phyloP scores from a whole-genome alignment of 805 yeast species.

The Zygosaccharomyces siamensis region DNA sequence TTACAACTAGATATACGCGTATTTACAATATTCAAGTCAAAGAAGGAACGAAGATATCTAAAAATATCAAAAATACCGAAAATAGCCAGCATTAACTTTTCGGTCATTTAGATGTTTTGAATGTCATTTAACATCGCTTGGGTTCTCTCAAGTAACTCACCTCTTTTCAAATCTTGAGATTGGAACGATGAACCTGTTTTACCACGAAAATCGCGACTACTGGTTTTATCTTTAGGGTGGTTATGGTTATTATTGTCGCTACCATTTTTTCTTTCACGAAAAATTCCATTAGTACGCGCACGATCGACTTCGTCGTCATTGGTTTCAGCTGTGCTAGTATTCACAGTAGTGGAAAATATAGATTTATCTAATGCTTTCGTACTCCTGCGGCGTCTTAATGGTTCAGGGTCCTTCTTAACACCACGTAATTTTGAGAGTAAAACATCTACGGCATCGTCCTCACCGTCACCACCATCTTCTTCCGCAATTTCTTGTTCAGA shows the following conservation, averaged over 20 bases:
- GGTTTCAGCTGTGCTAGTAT: neutral
- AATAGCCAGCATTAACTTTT: neutral
- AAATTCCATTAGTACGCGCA: neutral
- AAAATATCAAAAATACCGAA: neutral
- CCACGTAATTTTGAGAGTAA: slow-evolving; percentile 27
- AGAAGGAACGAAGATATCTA: too few species aligned
- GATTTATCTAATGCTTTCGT: slow-evolving; percentile 10
- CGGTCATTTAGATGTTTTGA: slow-evolving; percentile 23
- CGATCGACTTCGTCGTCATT: neutral
- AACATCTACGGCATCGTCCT: slow-evolving; percentile 25
- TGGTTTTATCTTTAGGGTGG: neutral
- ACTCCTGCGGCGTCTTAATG: slow-evolving; percentile 21
- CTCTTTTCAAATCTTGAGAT: slow-evolving; percentile 3
- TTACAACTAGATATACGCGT: neutral
- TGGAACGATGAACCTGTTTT: neutral
- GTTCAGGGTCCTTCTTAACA: slow-evolving; percentile 17
- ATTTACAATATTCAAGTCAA: too few species aligned
- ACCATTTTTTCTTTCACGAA: too few species aligned
- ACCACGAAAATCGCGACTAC: neutral
- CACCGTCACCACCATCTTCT: slow-evolving; percentile 2
- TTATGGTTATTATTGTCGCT: neutral
- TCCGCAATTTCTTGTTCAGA: neutral
- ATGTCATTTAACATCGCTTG: slow-evolving; percentile 29
- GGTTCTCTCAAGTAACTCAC: slow-evolving; percentile 23
- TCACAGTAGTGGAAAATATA: neutral